phyloP scores from a whole-genome alignment of 805 yeast genomes.

The Yarrowia sp. region DNA sequence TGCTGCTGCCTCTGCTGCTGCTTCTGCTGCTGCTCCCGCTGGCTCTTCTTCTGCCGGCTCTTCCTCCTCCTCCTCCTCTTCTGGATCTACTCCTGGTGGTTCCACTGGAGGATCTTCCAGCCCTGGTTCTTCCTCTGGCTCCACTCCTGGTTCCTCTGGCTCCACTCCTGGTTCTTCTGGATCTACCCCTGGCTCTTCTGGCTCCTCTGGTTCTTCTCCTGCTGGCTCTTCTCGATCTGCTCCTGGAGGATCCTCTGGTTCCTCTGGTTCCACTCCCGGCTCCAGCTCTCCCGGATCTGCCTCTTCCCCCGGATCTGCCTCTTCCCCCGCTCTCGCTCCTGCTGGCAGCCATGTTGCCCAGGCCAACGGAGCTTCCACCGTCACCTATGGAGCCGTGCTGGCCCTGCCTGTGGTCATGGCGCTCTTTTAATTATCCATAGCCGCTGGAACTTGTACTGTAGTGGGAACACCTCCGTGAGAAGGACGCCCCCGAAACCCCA shows the following conservation, averaged over 20 bases:
- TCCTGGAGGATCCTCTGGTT: not conserved
- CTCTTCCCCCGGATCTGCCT: not conserved
- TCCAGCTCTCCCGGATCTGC: not conserved
- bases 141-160: not conserved
- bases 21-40: no score
- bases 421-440: not conserved
- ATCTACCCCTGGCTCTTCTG: not conserved
- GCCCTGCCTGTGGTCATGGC: conserved; percentile 4
- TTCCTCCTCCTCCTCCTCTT: no score
- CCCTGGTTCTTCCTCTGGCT: not conserved
- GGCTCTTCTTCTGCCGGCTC: no score
- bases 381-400: not conserved
- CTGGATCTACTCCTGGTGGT: no score
- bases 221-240: not conserved
- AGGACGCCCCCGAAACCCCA: no score
- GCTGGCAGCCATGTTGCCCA: not conserved
- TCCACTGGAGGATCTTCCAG: no score
- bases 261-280: not conserved
- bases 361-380: conserved; percentile 1
- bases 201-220: not conserved
- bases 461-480: no score
- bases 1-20: no score
- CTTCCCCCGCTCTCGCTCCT: not conserved
- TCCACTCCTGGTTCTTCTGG: not conserved
- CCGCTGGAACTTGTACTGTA: no score